Conservation (phyloP, 345 rosid species). For the Eucalyptus dawsonii region DNA sequence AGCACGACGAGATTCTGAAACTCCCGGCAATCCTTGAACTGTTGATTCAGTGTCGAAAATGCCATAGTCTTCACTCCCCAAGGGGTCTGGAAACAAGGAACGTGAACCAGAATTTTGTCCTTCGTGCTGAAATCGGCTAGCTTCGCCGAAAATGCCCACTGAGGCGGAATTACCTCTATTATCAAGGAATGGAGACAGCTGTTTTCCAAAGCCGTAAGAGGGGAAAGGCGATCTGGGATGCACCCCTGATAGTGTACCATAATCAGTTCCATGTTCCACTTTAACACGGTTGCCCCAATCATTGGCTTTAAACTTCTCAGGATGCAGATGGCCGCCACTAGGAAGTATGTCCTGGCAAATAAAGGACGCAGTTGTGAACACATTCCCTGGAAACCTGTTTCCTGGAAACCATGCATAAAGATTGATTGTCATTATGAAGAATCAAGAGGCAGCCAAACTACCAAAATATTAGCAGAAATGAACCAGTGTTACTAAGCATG, state of each 20-base stretch:
- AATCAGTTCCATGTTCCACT: constrained; percentile 29
- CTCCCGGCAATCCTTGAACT: constrained; percentile 27
- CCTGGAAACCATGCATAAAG: constrained; percentile 1
- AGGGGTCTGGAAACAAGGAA: constrained; percentile 15
- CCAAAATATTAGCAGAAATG: not conserved
- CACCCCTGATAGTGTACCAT: constrained; percentile 7
- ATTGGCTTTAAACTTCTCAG: constrained; percentile 20
- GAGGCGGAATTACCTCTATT: constrained; percentile 4
- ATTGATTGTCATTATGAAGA: not conserved
- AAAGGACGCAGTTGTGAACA: constrained; percentile 21
- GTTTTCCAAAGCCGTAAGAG: constrained; percentile 10
- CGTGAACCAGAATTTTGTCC: constrained; percentile 11
- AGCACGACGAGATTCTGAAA: constrained; percentile 57
- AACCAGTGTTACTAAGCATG: not conserved
- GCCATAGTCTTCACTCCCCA: constrained; percentile 20
- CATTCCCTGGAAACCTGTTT: constrained; percentile 17
- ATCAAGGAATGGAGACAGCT: constrained; percentile 1
- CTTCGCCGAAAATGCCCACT: constrained; percentile 6
- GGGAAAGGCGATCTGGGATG: constrained; percentile 17
- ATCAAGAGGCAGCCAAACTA: not conserved
- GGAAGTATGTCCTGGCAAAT: constrained; percentile 42
- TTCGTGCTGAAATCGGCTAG: constrained; percentile 2
- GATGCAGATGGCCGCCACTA: constrained; percentile 4
- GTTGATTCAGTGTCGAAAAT: constrained; percentile 14
- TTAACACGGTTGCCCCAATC: constrained; percentile 30